Evolutionary conservation across 139 green algal species (phyloP).

Genomic region (Monoraphidium neglectum): DNA sequence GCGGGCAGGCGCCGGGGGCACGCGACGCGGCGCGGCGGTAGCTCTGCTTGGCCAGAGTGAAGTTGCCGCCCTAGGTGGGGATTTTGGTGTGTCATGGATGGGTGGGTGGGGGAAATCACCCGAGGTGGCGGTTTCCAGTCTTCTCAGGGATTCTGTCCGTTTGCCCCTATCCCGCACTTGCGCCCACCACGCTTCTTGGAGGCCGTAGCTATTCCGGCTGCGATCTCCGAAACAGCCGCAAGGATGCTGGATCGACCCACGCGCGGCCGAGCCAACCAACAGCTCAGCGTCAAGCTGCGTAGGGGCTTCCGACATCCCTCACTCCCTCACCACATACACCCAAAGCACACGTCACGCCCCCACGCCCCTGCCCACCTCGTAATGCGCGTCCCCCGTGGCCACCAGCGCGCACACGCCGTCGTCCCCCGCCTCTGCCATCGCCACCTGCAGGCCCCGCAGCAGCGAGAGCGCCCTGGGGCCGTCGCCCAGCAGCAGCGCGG

Average conservation of each 20-base stretch:
- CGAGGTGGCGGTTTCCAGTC: neutral
- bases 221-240: neutral
- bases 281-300: neutral
- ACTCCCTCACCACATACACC: neutral
- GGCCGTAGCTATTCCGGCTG: neutral
- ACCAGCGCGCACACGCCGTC: constrained; percentile 5
- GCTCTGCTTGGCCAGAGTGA: constrained; percentile 23
- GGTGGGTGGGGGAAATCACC: neutral
- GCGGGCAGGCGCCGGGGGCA: neutral
- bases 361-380: constrained; percentile 7
- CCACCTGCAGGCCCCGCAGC: constrained; percentile 10
- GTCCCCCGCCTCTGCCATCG: neutral
- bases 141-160: no score
- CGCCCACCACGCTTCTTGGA: neutral
- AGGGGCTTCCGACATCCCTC: neutral
- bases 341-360: neutral
- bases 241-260: neutral
- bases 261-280: neutral
- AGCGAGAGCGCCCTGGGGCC: neutral
- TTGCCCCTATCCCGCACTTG: no score
- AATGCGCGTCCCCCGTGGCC: constrained; percentile 18
- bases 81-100: no score
- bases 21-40: constrained; percentile 20
- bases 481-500: neutral
- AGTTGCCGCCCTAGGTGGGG: constrained; percentile 23